Conservation (phyloP, 768 basidiomycete genomes). For the Lentinula sp. region DNA sequence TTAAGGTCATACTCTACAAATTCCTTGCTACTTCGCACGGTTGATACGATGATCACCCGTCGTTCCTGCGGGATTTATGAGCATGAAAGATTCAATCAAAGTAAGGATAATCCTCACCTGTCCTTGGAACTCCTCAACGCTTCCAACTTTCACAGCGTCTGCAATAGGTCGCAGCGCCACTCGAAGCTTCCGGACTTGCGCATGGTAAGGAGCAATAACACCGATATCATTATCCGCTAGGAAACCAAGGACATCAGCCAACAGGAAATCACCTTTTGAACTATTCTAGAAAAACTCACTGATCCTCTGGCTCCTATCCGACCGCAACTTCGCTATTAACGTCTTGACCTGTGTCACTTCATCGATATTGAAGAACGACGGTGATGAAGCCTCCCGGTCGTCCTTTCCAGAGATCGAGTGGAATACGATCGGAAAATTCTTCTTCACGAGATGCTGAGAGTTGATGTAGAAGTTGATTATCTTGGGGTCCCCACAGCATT, state of each 20-base stretch:
- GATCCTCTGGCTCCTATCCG: conserved; percentile 30
- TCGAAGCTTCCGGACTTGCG: conserved; percentile 48
- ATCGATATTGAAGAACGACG: conserved; percentile 60
- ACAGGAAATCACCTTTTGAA: neutral
- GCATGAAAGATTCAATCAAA: neutral
- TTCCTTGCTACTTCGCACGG: conserved; percentile 48
- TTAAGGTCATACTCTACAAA: conserved; percentile 44
- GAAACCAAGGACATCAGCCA: neutral
- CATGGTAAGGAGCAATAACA: conserved; percentile 58
- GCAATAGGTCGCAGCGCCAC: conserved; percentile 24
- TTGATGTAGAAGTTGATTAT: conserved; percentile 34
- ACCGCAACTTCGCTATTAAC: conserved; percentile 30
- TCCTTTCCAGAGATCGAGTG: conserved; percentile 51
- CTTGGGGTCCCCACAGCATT: conserved; percentile 36
- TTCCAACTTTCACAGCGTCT: conserved; percentile 51
- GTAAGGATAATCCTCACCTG: conserved; percentile 28
- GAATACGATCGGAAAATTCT: conserved; percentile 51
- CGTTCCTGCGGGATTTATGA: conserved; percentile 34
- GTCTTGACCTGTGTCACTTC: conserved; percentile 47
- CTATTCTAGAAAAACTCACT: conserved; percentile 4
- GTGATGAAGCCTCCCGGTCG: conserved; percentile 46
- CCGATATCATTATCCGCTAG: conserved; percentile 51
- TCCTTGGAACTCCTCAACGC: conserved; percentile 65
- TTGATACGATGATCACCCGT: conserved; percentile 50
- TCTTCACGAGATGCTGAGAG: conserved; percentile 30